These are phyloP conservation scores for Gossypium anomalum DNA, from an alignment of 345 rosid genomes.

Conservation along the genomic window DNA sequence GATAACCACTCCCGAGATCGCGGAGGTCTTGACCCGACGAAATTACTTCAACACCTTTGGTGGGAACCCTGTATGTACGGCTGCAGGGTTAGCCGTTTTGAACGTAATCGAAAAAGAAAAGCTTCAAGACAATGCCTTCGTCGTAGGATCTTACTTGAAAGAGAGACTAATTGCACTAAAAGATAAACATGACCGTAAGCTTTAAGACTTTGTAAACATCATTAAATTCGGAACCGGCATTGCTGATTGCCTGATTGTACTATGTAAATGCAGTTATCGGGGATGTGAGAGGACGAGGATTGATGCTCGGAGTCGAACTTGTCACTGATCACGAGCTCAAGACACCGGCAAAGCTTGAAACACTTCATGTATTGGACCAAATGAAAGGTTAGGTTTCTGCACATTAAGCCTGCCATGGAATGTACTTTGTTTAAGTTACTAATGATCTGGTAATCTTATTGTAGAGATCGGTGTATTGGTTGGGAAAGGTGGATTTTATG, in stretches of 20 bases:
- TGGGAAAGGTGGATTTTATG: constrained; percentile 84
- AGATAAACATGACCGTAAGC: constrained; percentile 70
- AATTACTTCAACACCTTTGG: constrained; percentile 90
- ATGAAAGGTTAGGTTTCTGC: constrained; percentile 64
- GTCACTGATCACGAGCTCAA: constrained; percentile 72
- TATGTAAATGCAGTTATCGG: constrained; percentile 54
- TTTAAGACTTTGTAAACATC: background rate
- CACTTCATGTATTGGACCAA: constrained; percentile 65
- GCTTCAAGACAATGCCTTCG: constrained; percentile 73
- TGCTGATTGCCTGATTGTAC: constrained; percentile 9
- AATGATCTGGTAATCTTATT: background rate
- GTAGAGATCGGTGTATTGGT: constrained; percentile 79
- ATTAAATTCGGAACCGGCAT: background rate
- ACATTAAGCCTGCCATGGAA: background rate
- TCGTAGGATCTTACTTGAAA: constrained; percentile 79
- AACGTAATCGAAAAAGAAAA: constrained; percentile 85
- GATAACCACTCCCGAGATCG: constrained; percentile 92
- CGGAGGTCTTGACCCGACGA: constrained; percentile 74
- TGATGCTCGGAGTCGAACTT: constrained; percentile 95
- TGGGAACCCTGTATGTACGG: constrained; percentile 79
- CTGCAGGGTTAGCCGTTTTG: constrained; percentile 88
- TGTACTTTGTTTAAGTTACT: background rate
- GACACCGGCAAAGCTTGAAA: constrained; percentile 85
- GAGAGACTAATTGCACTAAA: constrained; percentile 60
- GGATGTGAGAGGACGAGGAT: constrained; percentile 91